These are phyloP conservation scores for Claviceps spartinae DNA, from an alignment of 2,329 filamentous ascomycete species.

Conservation along the genomic window DNA sequence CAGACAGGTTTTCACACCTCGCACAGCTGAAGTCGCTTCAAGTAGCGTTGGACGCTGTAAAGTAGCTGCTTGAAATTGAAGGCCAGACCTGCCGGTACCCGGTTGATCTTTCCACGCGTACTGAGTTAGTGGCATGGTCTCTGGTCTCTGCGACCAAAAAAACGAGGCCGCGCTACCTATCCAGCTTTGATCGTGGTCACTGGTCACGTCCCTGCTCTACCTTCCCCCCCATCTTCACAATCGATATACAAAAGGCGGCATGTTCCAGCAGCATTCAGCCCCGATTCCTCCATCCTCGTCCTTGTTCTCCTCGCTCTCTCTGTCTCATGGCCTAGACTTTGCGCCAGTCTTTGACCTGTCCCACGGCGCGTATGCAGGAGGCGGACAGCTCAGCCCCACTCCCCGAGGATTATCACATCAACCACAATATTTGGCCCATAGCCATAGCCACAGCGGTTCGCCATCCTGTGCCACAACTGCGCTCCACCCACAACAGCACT, in stretches of 20 bases:
- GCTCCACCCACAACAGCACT: slow-evolving; percentile 7
- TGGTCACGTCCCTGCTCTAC: background rate
- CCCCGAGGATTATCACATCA: slow-evolving; percentile 3
- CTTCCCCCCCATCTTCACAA: background rate
- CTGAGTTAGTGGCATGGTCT: background rate
- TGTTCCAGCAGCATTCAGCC: slow-evolving; percentile 42
- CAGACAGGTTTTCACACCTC: slow-evolving; percentile 1
- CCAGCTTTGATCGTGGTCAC: background rate
- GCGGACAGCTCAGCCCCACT: slow-evolving; percentile 5
- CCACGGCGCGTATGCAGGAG: slow-evolving; percentile 5
- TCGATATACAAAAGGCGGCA: slow-evolving; percentile 18
- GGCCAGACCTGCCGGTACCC: slow-evolving; percentile 4
- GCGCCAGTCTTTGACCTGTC: slow-evolving; percentile 10
- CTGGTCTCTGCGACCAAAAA: background rate
- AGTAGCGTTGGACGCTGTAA: background rate
- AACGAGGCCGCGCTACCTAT: background rate
- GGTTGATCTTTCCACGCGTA: background rate
- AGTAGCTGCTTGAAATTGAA: background rate
- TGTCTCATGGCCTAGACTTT: slow-evolving; percentile 25
- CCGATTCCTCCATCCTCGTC: slow-evolving; percentile 30
- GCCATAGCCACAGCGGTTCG: slow-evolving; percentile 4
- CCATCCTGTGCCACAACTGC: slow-evolving; percentile 5
- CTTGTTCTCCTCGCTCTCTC: slow-evolving; percentile 16
- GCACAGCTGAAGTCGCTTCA: slow-evolving; percentile 2
- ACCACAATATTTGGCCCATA: slow-evolving; percentile 5